Base-by-base conservation (phyloP, 1,139 yeast species). In the Spathaspora sp. region DNA sequence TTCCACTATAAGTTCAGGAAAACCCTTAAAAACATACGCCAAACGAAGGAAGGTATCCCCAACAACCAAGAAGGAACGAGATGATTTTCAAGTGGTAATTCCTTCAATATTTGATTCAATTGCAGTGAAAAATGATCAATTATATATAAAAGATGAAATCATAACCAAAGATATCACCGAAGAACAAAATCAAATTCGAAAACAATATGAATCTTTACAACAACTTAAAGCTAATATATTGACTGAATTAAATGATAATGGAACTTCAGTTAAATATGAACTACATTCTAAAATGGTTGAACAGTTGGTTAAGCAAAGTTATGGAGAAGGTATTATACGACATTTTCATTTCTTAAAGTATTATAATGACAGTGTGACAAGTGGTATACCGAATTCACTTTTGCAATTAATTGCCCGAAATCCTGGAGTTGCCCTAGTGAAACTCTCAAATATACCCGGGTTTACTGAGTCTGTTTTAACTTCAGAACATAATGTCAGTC, bases 221-320 rank as follows among this genome's bases (percentile, higher is more conserved):
- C 45, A 10, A 4, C 44, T 45, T 9, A 48, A 55, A 41, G 39
- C 42, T 2, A 41, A 47, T 27, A 38, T 67, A 10, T 17, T 61
- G 24, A 44, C 31, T 1, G 72, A 67, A 49, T 56, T 68, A 47
- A 60, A 58, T 47, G 67, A 65, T 45, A 64, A 65, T 47, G 72
- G 73, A 9, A 51, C 65, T 11, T 51, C 47, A 2, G 17, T 39
- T 8, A 52, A 43, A 26, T 44, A 33, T 5, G 38, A 38, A 20
- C 26, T 39, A 7, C 44, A 49, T 43, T 42, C 39, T 4, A 29
- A 37, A 13, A 42, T 51, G 4, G 44, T 56, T 24, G 59, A 56
- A 3, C 44, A 43, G 10, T 48, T 58, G 41, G 43, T 56, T 5
- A 40, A 43, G 20, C 46, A 44, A 36, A 44, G 40, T 31, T 29